Conservation (phyloP, 2,329 filamentous ascomycete species). For the Neofusicoccum parvum region DNA sequence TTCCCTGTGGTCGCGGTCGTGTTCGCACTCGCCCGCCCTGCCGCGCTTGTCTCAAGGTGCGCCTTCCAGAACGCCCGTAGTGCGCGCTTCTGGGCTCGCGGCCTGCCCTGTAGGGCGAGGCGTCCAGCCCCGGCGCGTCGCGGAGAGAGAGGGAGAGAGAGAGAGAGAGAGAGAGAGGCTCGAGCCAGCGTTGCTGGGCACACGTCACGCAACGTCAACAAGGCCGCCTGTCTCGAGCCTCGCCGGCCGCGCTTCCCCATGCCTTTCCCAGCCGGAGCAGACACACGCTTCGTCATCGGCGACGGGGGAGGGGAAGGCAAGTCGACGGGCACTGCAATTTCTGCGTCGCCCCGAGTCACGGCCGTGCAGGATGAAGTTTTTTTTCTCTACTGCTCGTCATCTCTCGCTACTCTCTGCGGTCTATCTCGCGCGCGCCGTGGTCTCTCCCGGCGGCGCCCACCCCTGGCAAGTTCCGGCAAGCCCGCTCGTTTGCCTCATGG, state of each 20-base stretch:
- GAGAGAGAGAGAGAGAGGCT: not conserved
- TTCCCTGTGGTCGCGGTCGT: too few species aligned
- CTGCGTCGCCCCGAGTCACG: too few species aligned
- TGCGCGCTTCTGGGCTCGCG: not conserved
- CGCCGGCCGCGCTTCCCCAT: not conserved
- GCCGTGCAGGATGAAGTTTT: not conserved
- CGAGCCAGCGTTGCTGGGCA: not conserved
- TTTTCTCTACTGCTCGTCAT: not conserved
- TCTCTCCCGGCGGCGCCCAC: too few species aligned
- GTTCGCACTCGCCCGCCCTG: too few species aligned
- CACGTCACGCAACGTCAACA: not conserved
- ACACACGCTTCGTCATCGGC: too few species aligned
- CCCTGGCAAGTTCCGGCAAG: not conserved
- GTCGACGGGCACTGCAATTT: not conserved
- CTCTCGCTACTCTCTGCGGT: not conserved
- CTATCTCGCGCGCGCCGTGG: too few species aligned
- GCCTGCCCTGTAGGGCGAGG: not conserved
- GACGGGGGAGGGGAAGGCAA: not conserved
- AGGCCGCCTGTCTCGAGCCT: not conserved
- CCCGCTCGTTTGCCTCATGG: too few species aligned
- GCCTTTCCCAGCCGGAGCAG: too few species aligned
- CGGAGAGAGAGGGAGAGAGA: not conserved
- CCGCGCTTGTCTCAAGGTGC: not conserved
- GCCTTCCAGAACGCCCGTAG: constrained; percentile 3
- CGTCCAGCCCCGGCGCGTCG: not conserved